Base-by-base conservation (phyloP, 129 eudicot species). In the Oenanthe sinensis region DNA sequence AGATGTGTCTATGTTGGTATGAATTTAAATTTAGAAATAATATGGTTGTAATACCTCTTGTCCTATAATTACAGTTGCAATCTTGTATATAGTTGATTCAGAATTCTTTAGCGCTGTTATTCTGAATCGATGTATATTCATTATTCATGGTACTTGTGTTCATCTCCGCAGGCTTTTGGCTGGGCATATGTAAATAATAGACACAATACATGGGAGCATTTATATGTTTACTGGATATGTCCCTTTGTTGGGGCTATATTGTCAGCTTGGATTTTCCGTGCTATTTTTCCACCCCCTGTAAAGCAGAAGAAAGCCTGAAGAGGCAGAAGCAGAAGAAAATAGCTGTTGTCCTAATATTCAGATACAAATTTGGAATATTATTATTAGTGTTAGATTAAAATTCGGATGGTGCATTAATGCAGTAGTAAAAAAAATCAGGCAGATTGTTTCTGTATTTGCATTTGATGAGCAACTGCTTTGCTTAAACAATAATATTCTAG, bases 131-230 rank as follows among this genome's bases (percentile, higher is more conserved):
- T 26, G 3, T 16, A 6, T 71, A 20, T 40, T 42, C 50, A 22
- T 2, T 71, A 20, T 40, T 42, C 50, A 22, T 2, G 0, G 16
- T n/a, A 5, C 47, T 12, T 10, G 20, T 52, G 71, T 26, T 67
- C 8, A 37, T 63, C 10, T 72, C 46, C 60, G 75, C 85, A 92
- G 96, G 96, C 92, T 10, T 92, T 89, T 82, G 97, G 96, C 30
- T 92, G 97, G 97, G 97, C 97, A 19, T 92, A 92, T 28, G 85
- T 92, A 30, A 89, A 87, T 46, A 86, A 86, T 24, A 76, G 78
- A 71, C 97, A 92, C 86, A 84, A 88, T 79, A 87, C 97, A 50
- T 92, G 97, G 97, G 97, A 89, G 54, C 96, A 92, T 52, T 88
- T 92, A 60, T 88, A 88, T 54, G 96, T 92, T 19, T 89, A 92